phyloP scores from a whole-genome alignment of 768 basidiomycete species.

The Ephemerocybe angulata region DNA sequence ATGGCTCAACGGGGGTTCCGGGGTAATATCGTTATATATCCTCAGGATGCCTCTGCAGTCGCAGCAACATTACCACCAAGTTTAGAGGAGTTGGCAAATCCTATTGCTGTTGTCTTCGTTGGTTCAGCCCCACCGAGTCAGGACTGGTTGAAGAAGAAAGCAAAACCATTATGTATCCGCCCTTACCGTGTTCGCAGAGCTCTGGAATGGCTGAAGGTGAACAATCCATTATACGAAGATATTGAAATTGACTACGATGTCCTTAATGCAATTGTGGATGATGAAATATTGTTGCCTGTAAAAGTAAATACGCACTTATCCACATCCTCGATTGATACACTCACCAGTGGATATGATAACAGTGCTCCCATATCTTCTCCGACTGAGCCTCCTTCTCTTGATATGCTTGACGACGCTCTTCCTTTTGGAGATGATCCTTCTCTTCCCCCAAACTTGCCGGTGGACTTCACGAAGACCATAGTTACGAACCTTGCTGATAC shows the following conservation, averaged over 20 bases:
- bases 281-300: constrained; percentile 1
- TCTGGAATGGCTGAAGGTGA: constrained; percentile 29
- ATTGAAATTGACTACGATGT: constrained; percentile 22
- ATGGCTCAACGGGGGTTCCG: constrained; percentile 27
- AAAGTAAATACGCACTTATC: background rate
- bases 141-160: constrained; percentile 30
- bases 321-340: background rate
- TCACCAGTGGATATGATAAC: too few species aligned
- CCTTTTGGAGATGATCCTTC: too few species aligned
- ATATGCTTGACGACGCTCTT: too few species aligned
- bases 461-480: background rate
- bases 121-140: constrained; percentile 22
- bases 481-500: background rate
- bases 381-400: background rate
- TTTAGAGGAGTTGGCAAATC: constrained; percentile 29
- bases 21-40: constrained; percentile 40
- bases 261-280: constrained; percentile 18
- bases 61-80: constrained; percentile 30
- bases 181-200: constrained; percentile 28
- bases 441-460: too few species aligned
- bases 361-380: background rate
- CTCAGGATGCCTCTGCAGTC: constrained; percentile 28
- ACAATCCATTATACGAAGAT: constrained; percentile 34
- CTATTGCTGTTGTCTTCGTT: constrained; percentile 39
- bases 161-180: constrained; percentile 31